Base-by-base conservation (phyloP, 306 rosid genomes). In the Carpinus fangiana region DNA sequence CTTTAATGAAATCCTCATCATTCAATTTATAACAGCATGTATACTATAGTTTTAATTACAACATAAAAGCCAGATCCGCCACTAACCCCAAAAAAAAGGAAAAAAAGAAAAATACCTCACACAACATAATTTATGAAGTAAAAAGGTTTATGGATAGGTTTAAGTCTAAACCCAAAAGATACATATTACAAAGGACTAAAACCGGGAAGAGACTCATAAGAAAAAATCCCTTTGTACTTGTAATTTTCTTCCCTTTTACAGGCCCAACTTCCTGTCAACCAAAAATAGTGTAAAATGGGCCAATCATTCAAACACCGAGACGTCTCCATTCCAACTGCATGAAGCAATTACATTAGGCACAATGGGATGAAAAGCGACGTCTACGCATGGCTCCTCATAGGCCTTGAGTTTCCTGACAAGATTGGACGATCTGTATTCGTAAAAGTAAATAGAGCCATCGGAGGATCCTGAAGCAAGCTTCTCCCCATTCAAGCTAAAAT, bases 391-490 rank as follows among this genome's bases (percentile, higher is more conserved):
- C 73, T 86, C 94, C 41, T 89, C 90, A 70, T 78, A 89, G 73
- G 96, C 97, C 85, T 95, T 91, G 77, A 91, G 88, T 86, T 85
- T 93, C 75, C 73, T 80, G 21, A 86, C 80, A 78, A 90, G 82
- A 72, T 90, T 81, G 41, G 98, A 82, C 66, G 98, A 91, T 7
- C 81, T 83, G 74, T 88, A 92, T 68, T 90, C 86, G 79, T 91
- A 95, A 43, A 91, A 75, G 81, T 85, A 89, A 54, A 95, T 69
- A 75, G 78, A 95, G 70, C 98, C 98, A 84, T 95, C 97, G 6
- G 93, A 91, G 72, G 98, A 95, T 79, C 98, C 97, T 4, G 99
- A 91, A 13, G 92, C 86, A 68, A 95, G 90, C 56, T 70, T 88
- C 75, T 90, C 87, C 16, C 93, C 96, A 72, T 95, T 93, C 84